Conservation (phyloP, 352 stramenopile genomes). For the Globisporangium abappressorium region DNA sequence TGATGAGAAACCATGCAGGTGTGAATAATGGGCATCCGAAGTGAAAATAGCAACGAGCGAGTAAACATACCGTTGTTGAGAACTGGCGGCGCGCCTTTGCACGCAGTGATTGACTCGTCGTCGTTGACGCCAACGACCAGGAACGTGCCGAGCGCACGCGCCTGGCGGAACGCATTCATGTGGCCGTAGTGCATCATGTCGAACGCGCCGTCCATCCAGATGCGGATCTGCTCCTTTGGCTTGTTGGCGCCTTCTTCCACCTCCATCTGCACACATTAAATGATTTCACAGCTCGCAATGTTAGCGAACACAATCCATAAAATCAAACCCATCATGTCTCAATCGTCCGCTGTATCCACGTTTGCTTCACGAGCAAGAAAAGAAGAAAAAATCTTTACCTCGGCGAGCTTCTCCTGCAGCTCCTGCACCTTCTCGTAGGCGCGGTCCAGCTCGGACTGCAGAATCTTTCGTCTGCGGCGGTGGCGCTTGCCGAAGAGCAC, state of each 20-base stretch:
- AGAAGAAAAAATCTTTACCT: conserved; percentile 26
- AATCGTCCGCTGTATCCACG: neutral
- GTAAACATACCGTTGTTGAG: conserved; percentile 87
- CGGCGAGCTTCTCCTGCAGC: conserved; percentile 78
- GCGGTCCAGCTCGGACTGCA: conserved; percentile 75
- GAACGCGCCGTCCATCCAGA: conserved; percentile 99
- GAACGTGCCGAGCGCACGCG: conserved; percentile 93
- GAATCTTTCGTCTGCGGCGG: conserved; percentile 53
- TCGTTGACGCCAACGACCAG: conserved; percentile 98
- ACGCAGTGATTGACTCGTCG: conserved; percentile 95
- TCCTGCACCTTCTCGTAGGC: conserved; percentile 81
- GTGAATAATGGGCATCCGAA: neutral
- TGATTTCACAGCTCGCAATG: neutral
- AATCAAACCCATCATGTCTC: conserved; percentile 6
- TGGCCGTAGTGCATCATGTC: conserved; percentile 99
- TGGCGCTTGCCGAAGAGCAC: conserved; percentile 88
- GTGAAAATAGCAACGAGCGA: neutral
- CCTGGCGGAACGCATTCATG: conserved; percentile 99
- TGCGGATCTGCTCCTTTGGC: conserved; percentile 90
- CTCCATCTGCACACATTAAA: conserved; percentile 50
- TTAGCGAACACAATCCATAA: neutral
- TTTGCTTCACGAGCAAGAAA: neutral
- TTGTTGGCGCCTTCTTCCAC: conserved; percentile 53
- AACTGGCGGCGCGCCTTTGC: conserved; percentile 94
- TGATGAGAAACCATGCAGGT: neutral